A percentile compares a stretch with the other conserved stretches of the same genome.
These are phyloP conservation scores for Lagerstroemia speciosa DNA, from an alignment of 345 rosid genomes.

Conservation along the genomic window DNA sequence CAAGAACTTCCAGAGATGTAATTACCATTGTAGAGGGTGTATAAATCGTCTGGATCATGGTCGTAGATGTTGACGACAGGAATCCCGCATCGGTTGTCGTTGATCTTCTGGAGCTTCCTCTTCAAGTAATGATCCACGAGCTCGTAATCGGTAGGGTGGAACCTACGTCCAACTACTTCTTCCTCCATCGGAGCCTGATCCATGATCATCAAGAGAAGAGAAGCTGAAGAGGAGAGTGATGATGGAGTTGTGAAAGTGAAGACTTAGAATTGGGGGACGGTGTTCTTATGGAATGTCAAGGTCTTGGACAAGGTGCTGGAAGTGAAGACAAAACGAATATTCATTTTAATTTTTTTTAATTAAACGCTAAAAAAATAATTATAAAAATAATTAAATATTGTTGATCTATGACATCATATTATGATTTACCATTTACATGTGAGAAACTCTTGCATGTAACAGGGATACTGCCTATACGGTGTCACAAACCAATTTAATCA, in stretches of 20 bases:
- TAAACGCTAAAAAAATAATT: too few relatives aligned
- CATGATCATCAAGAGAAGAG: background rate
- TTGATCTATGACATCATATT: too few relatives aligned
- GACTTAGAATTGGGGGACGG: background rate
- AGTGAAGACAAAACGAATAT: too few relatives aligned
- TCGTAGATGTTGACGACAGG: constrained; percentile 7
- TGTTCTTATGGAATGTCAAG: too few relatives aligned
- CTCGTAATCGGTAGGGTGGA: constrained; percentile 3
- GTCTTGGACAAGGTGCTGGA: too few relatives aligned
- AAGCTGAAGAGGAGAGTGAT: background rate
- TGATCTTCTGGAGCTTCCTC: constrained; percentile 3
- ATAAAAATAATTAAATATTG: too few relatives aligned
- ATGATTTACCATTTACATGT: too few relatives aligned
- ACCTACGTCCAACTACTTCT: background rate
- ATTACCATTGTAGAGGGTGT: background rate
- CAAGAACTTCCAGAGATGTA: background rate
- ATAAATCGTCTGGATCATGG: background rate
- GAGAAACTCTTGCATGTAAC: too few relatives aligned
- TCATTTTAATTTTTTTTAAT: too few relatives aligned
- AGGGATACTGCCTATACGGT: too few relatives aligned
- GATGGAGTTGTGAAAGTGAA: background rate
- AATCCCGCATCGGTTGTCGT: background rate
- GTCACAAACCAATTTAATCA: too few relatives aligned
- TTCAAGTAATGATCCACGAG: constrained; percentile 7
- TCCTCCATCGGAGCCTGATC: background rate